Base-by-base conservation (phyloP, 768 basidiomycete species). In the Mycena albidolilacea region DNA sequence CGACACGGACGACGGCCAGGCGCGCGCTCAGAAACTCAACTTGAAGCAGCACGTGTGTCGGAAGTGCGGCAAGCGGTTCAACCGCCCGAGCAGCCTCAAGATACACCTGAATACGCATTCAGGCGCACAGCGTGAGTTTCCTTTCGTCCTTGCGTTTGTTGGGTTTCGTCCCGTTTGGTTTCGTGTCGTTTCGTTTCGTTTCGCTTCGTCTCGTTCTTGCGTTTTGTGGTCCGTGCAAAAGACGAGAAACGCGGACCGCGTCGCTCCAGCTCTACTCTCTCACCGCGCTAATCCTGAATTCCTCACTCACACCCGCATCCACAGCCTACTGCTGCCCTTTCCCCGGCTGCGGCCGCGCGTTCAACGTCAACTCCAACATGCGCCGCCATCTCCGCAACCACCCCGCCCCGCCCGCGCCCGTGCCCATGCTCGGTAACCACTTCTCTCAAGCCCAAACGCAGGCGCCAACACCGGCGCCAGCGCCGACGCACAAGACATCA, bases 291-390 rank as follows among this genome's bases (percentile, higher is more conserved):
- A 50, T 30, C 30, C 30, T 3, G 19, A 50, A 7, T n/a, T 7
- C n/a, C 19, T n/a, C 10, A 10, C 48, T 50, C 19, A 50, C 15
- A 21, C 17, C n/a, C 19, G 92, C 44, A 5, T 15, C 38, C 23
- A 46, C 52, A 71, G 94, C 93, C 21, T 94, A 92, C 82, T 85
- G 88, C 50, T 95, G 94, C 76, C 92, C 92, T 7, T 92, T 85
- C 85, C 92, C 91, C 6, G 87, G 90, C 52, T 95, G 93, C 78
- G 91, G 91, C 44, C 87, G 92, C 41, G 89, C 92, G 70, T 95
- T 95, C 82, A 95, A 93, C 74, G 94, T 94, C 61, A 93, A 94
- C 78, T 93, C 92, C 0, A 95, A 95, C 79, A 95, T 95, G 94
- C 88, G 94, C 41, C 85, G 94, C 7, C 94, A 95, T 76, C 91